Evolutionary conservation across 768 basidiomycete genomes (phyloP).

Genomic region (Mycena vitilis): DNA sequence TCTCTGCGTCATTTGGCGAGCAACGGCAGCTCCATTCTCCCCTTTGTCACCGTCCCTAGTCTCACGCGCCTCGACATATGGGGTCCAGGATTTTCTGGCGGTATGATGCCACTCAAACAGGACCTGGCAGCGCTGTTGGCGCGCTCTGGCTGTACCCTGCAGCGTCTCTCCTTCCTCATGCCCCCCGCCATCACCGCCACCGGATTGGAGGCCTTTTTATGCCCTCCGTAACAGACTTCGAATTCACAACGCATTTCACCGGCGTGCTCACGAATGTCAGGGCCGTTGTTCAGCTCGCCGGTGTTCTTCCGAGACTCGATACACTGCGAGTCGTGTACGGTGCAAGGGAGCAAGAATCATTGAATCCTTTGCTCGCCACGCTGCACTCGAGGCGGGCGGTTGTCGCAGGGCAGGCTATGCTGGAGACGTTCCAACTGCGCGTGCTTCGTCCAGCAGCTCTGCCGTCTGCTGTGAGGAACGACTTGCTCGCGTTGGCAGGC

Average conservation of each 20-base stretch:
- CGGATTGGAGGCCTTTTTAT: neutral
- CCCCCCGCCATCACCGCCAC: neutral
- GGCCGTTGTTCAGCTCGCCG: neutral
- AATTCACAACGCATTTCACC: neutral
- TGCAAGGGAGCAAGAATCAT: neutral
- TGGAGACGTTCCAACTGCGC: neutral
- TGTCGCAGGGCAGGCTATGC: neutral
- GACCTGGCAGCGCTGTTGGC: neutral
- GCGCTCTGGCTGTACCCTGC: slow-evolving; percentile 13
- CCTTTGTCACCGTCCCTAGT: neutral
- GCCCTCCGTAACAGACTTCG: neutral
- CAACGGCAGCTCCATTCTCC: neutral
- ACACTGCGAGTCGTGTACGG: neutral
- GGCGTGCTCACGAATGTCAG: neutral
- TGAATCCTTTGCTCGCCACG: neutral
- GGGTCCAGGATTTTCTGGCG: neutral
- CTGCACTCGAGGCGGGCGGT: slow-evolving; percentile 1
- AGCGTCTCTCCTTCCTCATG: neutral
- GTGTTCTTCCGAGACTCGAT: slow-evolving; percentile 4
- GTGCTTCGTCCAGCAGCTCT: neutral
- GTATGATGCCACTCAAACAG: neutral
- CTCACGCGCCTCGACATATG: slow-evolving; percentile 5
- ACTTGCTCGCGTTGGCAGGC: neutral
- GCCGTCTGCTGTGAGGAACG: neutral
- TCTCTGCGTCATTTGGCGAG: neutral